Evolutionary conservation across 1,284 basidiomycete genomes (phyloP), one percentile per base, ranked within the genome.

Genomic region (Ceratobasidium sp.): DNA sequence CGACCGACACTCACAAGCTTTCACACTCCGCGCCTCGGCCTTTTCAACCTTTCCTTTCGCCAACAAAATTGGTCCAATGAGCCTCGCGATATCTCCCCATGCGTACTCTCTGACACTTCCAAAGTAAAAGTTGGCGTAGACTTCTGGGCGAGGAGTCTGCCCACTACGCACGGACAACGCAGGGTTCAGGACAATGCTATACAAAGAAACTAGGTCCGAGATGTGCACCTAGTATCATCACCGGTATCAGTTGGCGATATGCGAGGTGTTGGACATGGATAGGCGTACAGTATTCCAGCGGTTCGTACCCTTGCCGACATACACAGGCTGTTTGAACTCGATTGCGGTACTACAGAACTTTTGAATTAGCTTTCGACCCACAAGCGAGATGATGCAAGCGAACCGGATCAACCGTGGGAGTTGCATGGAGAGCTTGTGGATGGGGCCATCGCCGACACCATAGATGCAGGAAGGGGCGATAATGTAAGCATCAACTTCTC

Each of bases 391-490:
- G 25, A n/a, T 51, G 46, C 19, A 17, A 15, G 46, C 77, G 25
- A 17, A 54, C 44, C 78, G 77, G 59, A 79, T 78, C 49, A 79
- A 22, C 22, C 54, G 59, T 49, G 78, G 78, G 19, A 78, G 64
- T 62, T 78, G 77, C 25, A 73, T 64, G 11, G 78, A 78, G 32
- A 78, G 76, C 68, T 61, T 76, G 44, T 68, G 57, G 82, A 80
- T 51, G 79, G 79, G 62, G 32, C 82, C 82, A 17, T 81, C 76
- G 32, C 81, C 81, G 57, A 80, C 77, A 17, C 83, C 84, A 79
- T 83, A 85, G 78, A 85, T 85, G 15, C 83, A 85, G 6, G 83
- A 83, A 1, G 84, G 84, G 2, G 84, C 79, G 51, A 85, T 78
- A 64, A 85, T 83, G 79, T 84, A 85, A 2, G 81, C 80, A 62